These are phyloP conservation scores for Vanrija sp. DNA, from an alignment of 1,284 basidiomycete genomes.

Conservation along the genomic window DNA sequence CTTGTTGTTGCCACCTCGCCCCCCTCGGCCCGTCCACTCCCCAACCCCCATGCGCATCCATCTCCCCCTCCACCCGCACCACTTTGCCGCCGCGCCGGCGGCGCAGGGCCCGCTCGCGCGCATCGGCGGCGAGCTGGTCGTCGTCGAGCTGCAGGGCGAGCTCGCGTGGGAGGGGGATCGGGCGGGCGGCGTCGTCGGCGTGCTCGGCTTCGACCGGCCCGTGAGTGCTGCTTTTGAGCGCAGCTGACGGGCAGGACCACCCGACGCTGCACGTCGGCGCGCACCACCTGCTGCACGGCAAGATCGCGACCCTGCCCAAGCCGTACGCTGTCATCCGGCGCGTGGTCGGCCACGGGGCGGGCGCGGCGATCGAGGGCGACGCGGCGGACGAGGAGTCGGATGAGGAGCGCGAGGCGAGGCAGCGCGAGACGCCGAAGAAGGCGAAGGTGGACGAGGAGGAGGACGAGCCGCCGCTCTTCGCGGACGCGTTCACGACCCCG, in stretches of 20 bases:
- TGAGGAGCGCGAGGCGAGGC: constrained; percentile 21
- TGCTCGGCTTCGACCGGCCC: constrained; percentile 45
- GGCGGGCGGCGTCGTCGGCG: constrained; percentile 39
- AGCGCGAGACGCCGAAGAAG: constrained; percentile 7
- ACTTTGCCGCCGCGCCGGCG: constrained; percentile 19
- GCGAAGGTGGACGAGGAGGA: constrained; percentile 24
- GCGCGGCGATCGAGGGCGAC: constrained; percentile 12
- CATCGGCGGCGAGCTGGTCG: constrained; percentile 42
- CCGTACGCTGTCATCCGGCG: constrained; percentile 62
- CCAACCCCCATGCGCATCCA: constrained; percentile 43
- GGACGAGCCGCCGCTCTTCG: constrained; percentile 30
- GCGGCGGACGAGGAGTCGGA: constrained; percentile 19
- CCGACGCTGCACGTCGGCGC: constrained; percentile 71
- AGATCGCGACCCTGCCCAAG: constrained; percentile 67
- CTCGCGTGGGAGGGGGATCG: constrained; percentile 54
- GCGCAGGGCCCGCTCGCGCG: constrained; percentile 33
- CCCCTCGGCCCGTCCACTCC: neutral
- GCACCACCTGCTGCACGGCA: constrained; percentile 84
- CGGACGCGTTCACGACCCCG: constrained; percentile 9
- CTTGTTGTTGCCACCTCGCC: neutral
- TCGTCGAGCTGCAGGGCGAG: constrained; percentile 50
- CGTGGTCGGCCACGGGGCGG: constrained; percentile 7
- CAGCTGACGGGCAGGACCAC: constrained; percentile 56
- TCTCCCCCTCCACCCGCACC: constrained; percentile 40
- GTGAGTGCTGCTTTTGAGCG: constrained; percentile 28